Evolutionary conservation across 2,329 filamentous ascomycete genomes (phyloP), one percentile per base, ranked within the genome.

Genomic region (Trichophyton rubrum): DNA sequence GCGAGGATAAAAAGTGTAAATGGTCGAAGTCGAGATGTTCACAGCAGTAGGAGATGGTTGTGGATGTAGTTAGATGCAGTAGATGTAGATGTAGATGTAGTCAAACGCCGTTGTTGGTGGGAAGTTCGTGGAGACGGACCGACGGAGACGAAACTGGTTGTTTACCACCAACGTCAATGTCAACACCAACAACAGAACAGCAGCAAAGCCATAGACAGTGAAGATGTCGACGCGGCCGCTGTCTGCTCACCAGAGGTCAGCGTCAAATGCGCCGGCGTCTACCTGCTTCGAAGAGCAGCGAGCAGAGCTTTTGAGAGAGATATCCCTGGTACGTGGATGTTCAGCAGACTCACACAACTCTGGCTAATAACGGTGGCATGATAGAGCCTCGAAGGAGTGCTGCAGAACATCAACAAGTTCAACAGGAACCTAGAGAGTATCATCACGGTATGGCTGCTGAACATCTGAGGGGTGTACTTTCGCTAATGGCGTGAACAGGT

Each of bases 321-420:
- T 78, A 61, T 74, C 75, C 1, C 68, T 73, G 61, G 75, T 76
- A 61, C 66, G 72, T 65, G n/a, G 13, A 17, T 8, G 15, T 43
- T n/a, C n/a, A 8, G 6, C n/a, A 43, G 40, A n/a, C 15, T n/a
- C 6, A 17, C 3, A 5, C 5, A 4, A 43, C 40, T n/a, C 6
- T n/a, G 20, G 40, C 40, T n/a, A 43, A n/a, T 47, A 9, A 22
- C 15, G 7, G 9, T 38, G 33, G 33, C 3, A n/a, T 49, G 22
- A 22, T 64, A 85, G 82, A 80, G 79, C 63, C 79, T 99, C 71
- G 93, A 97, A 69, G 86, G 93, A 68, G 90, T 96, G 62, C 85
- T 99, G 8, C 88, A 91, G 68, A 96, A 96, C 69, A 90, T 97
- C 74, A 99, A 97, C 76, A 91, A 91, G 68, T 77, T 99, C 62